Conservation (phyloP, 352 stramenopile species). For the Phytophthora megakarya region DNA sequence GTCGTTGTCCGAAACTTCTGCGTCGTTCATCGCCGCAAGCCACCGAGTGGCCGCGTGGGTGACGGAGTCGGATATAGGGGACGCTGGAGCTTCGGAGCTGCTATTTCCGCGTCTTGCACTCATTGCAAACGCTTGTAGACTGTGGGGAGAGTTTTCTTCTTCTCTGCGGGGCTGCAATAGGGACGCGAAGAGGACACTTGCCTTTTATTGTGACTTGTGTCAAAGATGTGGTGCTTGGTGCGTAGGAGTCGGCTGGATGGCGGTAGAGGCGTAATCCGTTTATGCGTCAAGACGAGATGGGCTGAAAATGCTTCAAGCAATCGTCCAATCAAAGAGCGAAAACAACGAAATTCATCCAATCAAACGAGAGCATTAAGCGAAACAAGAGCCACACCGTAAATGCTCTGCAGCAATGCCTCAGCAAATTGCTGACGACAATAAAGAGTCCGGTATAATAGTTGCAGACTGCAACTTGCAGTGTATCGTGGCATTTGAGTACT, state of each 20-base stretch:
- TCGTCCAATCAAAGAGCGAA: slow-evolving; percentile 26
- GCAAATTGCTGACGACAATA: too few relatives aligned
- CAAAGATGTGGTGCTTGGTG: slow-evolving; percentile 29
- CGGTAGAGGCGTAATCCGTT: slow-evolving; percentile 15
- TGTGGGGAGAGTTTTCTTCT: not conserved
- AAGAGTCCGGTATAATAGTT: too few relatives aligned
- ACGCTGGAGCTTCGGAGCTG: not conserved
- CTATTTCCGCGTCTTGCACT: not conserved
- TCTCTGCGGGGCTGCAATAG: not conserved
- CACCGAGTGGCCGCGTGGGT: slow-evolving; percentile 30
- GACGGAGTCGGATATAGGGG: slow-evolving; percentile 8
- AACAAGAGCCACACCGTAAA: too few relatives aligned
- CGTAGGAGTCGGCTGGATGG: slow-evolving; percentile 1
- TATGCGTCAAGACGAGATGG: slow-evolving; percentile 6
- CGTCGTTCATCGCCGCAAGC: slow-evolving; percentile 28
- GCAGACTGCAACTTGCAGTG: too few relatives aligned
- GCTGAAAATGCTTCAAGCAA: slow-evolving; percentile 11
- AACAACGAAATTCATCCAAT: too few relatives aligned
- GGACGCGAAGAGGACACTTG: not conserved
- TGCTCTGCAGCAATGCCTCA: too few relatives aligned
- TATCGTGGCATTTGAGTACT: too few relatives aligned
- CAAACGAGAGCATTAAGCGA: slow-evolving; percentile 1
- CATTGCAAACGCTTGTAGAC: slow-evolving; percentile 4
- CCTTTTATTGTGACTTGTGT: not conserved
- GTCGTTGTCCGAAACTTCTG: slow-evolving; percentile 19